phyloP scores from a whole-genome alignment of 352 stramenopile species.

The Phytophthora tentaculata region DNA sequence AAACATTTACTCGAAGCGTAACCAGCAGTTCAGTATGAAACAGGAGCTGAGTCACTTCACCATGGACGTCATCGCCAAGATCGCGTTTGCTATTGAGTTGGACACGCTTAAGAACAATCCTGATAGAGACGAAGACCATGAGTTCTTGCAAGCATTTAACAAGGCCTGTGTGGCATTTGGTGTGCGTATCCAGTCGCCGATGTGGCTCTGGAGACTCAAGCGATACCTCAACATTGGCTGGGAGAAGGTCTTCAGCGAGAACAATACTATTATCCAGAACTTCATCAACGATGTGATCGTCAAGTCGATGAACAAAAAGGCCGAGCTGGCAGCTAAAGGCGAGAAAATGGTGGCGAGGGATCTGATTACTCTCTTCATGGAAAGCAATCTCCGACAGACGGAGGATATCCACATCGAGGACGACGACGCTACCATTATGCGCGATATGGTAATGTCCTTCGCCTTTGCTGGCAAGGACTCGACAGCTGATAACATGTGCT shows the following conservation, averaged over 20 bases:
- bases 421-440: conserved; percentile 49
- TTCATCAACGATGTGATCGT: conserved; percentile 57
- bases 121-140: conserved; percentile 41
- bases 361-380: conserved; percentile 48
- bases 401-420: conserved; percentile 33
- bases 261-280: conserved; percentile 45
- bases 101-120: conserved; percentile 43
- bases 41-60: conserved; percentile 59
- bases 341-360: conserved; percentile 55
- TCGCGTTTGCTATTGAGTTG: conserved; percentile 54
- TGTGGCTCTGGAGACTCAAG: conserved; percentile 47
- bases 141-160: conserved; percentile 58
- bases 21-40: conserved; percentile 43
- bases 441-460: conserved; percentile 79
- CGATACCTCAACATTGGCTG: conserved; percentile 41
- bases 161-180: conserved; percentile 36
- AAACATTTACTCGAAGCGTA: conserved; percentile 19
- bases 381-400: conserved; percentile 38
- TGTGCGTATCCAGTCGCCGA: conserved; percentile 39
- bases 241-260: conserved; percentile 45
- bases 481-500: conserved; percentile 64
- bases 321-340: conserved; percentile 53
- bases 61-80: conserved; percentile 71
- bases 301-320: conserved; percentile 45
- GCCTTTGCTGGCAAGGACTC: conserved; percentile 82